phyloP scores from a whole-genome alignment of 768 basidiomycete genomes.

The Hypholoma sublateritium region DNA sequence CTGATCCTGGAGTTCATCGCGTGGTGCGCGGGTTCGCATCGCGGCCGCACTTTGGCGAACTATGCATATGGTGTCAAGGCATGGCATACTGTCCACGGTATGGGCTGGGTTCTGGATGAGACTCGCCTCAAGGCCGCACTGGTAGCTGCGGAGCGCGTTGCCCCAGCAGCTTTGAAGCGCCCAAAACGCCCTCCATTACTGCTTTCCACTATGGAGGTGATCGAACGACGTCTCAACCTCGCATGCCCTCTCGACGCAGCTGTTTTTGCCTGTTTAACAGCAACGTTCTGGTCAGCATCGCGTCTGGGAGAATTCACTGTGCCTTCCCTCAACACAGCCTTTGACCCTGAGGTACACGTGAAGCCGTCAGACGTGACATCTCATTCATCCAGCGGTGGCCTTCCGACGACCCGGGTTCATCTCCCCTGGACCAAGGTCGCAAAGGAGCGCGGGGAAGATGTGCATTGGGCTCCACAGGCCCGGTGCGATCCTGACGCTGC shows the following conservation, averaged over 20 bases:
- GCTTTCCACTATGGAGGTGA: constrained; percentile 15
- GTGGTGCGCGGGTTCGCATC: constrained; percentile 22
- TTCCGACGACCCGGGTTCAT: constrained; percentile 17
- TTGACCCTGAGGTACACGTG: constrained; percentile 28
- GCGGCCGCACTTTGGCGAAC: constrained; percentile 25
- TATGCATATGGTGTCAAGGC: constrained; percentile 41
- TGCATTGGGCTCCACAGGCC: constrained; percentile 23
- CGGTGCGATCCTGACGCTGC: constrained; percentile 20
- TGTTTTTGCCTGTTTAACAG: constrained; percentile 36
- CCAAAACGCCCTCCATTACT: constrained; percentile 31
- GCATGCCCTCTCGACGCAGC: constrained; percentile 30
- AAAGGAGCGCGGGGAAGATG: constrained; percentile 18
- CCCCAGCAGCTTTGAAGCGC: constrained; percentile 29
- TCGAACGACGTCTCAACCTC: constrained; percentile 24
- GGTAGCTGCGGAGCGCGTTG: constrained; percentile 24
- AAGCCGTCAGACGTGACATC: constrained; percentile 19
- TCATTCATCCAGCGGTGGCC: constrained; percentile 1
- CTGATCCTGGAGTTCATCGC: constrained; percentile 29
- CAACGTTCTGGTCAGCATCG: constrained; percentile 33
- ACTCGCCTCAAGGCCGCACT: constrained; percentile 27
- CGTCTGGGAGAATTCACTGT: constrained; percentile 39
- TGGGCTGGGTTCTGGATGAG: constrained; percentile 27
- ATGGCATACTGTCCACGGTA: constrained; percentile 46
- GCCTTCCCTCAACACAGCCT: constrained; percentile 22
- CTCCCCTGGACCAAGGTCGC: constrained; percentile 7